These are phyloP conservation scores for Cyphellophora europaea DNA, from an alignment of 2,329 filamentous ascomycete genomes.

Conservation along the genomic window DNA sequence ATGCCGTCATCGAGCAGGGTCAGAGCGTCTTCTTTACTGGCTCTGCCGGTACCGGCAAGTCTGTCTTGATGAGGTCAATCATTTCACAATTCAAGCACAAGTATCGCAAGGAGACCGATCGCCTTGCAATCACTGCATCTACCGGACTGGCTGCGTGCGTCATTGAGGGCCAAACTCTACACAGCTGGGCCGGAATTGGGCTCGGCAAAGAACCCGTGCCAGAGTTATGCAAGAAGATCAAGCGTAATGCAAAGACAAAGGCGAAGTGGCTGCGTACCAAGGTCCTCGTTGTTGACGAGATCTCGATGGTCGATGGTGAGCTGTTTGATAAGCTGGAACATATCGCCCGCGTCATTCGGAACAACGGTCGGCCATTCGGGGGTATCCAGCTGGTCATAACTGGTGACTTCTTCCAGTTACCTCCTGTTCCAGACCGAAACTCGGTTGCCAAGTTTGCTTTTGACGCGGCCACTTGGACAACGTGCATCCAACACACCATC, in stretches of 20 bases:
- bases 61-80: conserved; percentile 86
- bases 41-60: conserved; percentile 93
- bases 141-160: conserved; percentile 95
- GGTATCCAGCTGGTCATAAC: conserved; percentile 94
- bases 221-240: conserved; percentile 81
- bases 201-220: conserved; percentile 80
- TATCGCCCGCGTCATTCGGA: conserved; percentile 74
- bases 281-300: conserved; percentile 82
- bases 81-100: conserved; percentile 73
- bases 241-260: conserved; percentile 77
- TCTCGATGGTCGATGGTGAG: conserved; percentile 97
- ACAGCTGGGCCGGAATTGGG: conserved; percentile 93
- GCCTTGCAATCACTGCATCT: conserved; percentile 87
- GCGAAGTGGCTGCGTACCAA: conserved; percentile 83
- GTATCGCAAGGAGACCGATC: conserved; percentile 65
- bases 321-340: conserved; percentile 92
- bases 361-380: conserved; percentile 86
- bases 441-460: conserved; percentile 81
- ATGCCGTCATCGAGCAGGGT: conserved; percentile 67
- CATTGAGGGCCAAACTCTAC: conserved; percentile 87
- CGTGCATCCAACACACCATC: conserved; percentile 90
- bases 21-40: conserved; percentile 97
- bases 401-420: conserved; percentile 95
- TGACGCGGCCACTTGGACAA: conserved; percentile 83
- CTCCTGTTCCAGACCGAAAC: conserved; percentile 75